Evolutionary conservation across 495 filamentous ascomycete species (phyloP), one percentile per base, ranked within the genome.

Genomic region (Talaromyces wortmannii): DNA sequence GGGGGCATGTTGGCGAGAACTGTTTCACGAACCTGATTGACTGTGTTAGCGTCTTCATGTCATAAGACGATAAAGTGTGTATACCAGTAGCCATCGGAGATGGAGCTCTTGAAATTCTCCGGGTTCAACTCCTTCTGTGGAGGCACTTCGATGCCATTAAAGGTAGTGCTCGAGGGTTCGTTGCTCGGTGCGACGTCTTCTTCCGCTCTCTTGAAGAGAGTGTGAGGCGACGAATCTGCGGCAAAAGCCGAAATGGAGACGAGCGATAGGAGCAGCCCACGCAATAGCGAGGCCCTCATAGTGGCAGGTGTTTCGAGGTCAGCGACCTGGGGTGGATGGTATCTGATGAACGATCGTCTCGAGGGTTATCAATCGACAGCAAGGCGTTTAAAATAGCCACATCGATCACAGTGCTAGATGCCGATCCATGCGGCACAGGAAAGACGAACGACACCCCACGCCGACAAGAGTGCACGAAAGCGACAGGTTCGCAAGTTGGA

Each of bases 91-190:
- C 86, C 86, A 56, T 86, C 73, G 56, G 81, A 81, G 18, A 81
- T 78, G 5, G 76, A 68, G 52, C 80, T 72, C 13, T 83, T 75
- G 44, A 88, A 78, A 43, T 67, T 77, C 3, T 77, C 76, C 6
- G 76, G 77, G 0, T 71, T 78, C 46, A 90, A 64, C 65, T 88
- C 82, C 59, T 79, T 78, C 65, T 91, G 69, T 29, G 87, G 85
- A 18, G 91, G 91, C 11, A 96, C 90, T 57, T 80, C 76, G 40
- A 89, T 74, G 48, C 80, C 87, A 73, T 97, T 94, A 76, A 96
- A 96, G 18, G 79, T 77, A 15, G 89, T 91, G 45, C 65, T 30
- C 7, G 55, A 17, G 17, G 59, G 52, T 15, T 53, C 55, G 23
- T 58, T 23, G 36, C 64, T 23, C 18, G 12, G 7, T 33, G 30